Base-by-base conservation (phyloP, 202 grass and related monocot genomes). In the Setaria italica region DNA sequence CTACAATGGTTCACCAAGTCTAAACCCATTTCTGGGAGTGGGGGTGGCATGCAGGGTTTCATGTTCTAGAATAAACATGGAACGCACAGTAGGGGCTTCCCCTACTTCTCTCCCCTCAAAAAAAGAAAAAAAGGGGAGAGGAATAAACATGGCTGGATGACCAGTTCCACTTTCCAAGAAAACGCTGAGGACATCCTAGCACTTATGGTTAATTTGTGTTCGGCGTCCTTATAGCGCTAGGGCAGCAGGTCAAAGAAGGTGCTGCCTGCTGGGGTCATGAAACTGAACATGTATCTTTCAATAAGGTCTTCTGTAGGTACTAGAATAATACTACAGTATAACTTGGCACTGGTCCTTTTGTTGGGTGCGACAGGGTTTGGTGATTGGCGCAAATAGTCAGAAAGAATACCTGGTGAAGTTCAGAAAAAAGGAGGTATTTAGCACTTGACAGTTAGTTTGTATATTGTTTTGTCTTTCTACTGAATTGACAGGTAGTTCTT, bases 41-140 rank as follows among this genome's bases (percentile, higher is more conserved):
- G 16, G 10, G 37, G 19, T 30, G 57, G 39, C 10, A 82, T 66
- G 35, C 42, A 2, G 5, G 7, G 2, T n/a, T 76, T 42, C 34
- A 42, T 55, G 55, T 77, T 42, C 54, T 77, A 88, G 57, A 89
- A 62, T 81, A 32, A 66, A 54, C 9, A 55, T 19, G 30, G 9
- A 51, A 54, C 30, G 8, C 33, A 30, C 47, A 33, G 3, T 19
- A 73, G 30, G 46, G 48, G 34, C 50, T 75, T 74, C 32, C 32
- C 32, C 49, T 74, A 37, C 49, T 53, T 34, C 46, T 55, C 16
- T 19, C 15, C 32, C 17, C 50, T 11, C 11, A 74, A 54, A 55
- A 34, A 11, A 41, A 41, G 39, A 41, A 5, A 37, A 35, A 1
- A 35, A 35, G 34, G 34, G 34, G 34, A 35, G 34, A 35, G 34